Conservation (phyloP, 345 rosid species). For the Aegle marmelos region DNA sequence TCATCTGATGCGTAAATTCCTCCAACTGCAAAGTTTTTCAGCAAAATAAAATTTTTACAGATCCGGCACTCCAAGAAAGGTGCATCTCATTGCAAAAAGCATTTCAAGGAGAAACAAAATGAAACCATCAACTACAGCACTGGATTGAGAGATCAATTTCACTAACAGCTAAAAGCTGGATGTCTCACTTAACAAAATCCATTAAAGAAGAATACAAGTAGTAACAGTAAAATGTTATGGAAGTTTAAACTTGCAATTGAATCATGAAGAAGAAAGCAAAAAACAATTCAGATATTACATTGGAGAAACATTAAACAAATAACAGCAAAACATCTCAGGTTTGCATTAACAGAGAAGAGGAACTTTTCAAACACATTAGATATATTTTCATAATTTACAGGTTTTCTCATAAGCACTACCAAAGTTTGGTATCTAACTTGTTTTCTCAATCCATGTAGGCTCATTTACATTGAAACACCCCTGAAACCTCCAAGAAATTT, state of each 20-base stretch:
- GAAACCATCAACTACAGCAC: not conserved
- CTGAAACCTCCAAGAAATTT: not conserved
- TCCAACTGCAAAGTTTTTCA: conserved; percentile 48
- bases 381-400: not conserved
- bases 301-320: not conserved
- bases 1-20: conserved; percentile 72
- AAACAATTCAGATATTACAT: not conserved
- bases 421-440: not conserved
- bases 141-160: not conserved
- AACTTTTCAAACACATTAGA: not conserved
- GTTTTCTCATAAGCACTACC: not conserved
- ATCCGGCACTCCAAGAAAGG: conserved; percentile 1
- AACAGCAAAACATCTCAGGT: not conserved
- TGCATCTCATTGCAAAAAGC: not conserved
- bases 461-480: not conserved
- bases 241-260: not conserved
- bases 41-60: not conserved
- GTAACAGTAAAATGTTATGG: not conserved
- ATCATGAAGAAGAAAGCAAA: not conserved
- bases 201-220: not conserved
- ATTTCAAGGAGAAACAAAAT: conserved; percentile 4
- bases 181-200: not conserved
- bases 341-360: not conserved
- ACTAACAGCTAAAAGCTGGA: not conserved
- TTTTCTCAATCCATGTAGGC: not conserved